A percentile compares a stretch with the other conserved stretches of the same genome.
phyloP scores from a whole-genome alignment of 2,329 filamentous ascomycete species.

The Alternaria angustiovoidea region DNA sequence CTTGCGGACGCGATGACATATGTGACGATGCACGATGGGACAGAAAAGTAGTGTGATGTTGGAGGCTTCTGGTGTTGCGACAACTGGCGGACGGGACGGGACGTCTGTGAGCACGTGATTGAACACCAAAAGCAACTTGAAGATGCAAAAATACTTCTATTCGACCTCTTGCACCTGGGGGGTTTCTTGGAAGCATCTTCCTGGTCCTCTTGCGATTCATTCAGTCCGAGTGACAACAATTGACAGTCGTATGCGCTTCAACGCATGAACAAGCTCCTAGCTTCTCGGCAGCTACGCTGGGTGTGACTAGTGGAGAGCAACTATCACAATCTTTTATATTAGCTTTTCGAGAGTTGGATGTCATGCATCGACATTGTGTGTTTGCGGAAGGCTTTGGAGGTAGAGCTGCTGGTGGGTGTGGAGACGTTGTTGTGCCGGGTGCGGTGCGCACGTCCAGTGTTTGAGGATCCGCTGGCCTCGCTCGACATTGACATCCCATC shows the following conservation, averaged over 20 bases:
- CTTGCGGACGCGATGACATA: slow-evolving; percentile 11
- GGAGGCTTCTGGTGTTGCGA: slow-evolving; percentile 4
- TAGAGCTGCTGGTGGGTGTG: slow-evolving; percentile 7
- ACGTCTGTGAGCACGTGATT: slow-evolving; percentile 10
- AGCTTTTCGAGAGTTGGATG: background rate
- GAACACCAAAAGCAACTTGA: background rate
- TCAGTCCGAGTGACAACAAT: background rate
- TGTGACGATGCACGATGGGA: slow-evolving; percentile 5
- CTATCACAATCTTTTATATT: slow-evolving; percentile 12
- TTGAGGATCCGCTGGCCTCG: slow-evolving; percentile 11
- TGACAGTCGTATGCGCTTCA: background rate
- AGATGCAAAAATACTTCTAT: slow-evolving; percentile 4
- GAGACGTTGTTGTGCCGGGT: slow-evolving; percentile 18
- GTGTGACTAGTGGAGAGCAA: slow-evolving; percentile 4
- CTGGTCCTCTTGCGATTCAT: background rate
- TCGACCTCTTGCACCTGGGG: slow-evolving; percentile 1
- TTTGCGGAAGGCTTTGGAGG: background rate
- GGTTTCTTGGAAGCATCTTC: background rate
- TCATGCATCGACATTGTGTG: slow-evolving; percentile 6
- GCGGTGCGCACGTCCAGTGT: slow-evolving; percentile 25
- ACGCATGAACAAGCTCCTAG: slow-evolving; percentile 4
- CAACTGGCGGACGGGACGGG: background rate
- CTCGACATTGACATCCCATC: slow-evolving; percentile 10
- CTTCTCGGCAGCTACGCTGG: background rate
- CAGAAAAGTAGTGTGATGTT: background rate